Percentiles rank a stretch among this genome's conserved stretches.
Evolutionary conservation across 176 grass and related monocot species (phyloP).

Genomic region (Avena sativa): DNA sequence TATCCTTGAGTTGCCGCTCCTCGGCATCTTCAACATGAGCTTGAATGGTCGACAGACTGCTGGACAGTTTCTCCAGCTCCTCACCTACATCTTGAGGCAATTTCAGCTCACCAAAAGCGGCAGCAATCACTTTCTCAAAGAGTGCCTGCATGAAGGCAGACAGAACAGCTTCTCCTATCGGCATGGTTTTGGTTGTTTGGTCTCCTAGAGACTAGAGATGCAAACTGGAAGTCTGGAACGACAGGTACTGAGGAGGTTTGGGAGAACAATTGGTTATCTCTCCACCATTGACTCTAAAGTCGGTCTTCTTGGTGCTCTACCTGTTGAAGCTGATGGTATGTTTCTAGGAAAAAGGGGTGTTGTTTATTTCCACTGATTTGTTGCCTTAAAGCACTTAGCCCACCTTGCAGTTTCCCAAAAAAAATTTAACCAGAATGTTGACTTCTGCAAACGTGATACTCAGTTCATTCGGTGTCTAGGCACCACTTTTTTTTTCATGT

Average conservation of each 20-base stretch:
- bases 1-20: slow-evolving; percentile 66
- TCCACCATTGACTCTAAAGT: slow-evolving; percentile 48
- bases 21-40: slow-evolving; percentile 79
- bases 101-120: slow-evolving; percentile 59
- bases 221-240: slow-evolving; percentile 25
- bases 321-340: not conserved
- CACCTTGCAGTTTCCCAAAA: not conserved
- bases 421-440: not conserved
- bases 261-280: slow-evolving; percentile 3
- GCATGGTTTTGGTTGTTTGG: slow-evolving; percentile 36
- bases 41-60: slow-evolving; percentile 56
- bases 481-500: not conserved
- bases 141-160: slow-evolving; percentile 79
- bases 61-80: slow-evolving; percentile 62
- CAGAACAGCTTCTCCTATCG: slow-evolving; percentile 59
- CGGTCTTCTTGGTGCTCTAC: slow-evolving; percentile 7
- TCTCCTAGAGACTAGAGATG: slow-evolving; percentile 3
- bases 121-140: slow-evolving; percentile 62
- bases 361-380: not conserved
- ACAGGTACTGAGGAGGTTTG: not conserved
- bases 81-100: slow-evolving; percentile 37
- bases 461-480: not conserved
- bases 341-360: not conserved
- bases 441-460: not conserved
- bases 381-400: not conserved